Percentiles rank a stretch among this genome's conserved stretches.
phyloP scores from a whole-genome alignment of 169 alveolate species.

The Babesia caballi region DNA sequence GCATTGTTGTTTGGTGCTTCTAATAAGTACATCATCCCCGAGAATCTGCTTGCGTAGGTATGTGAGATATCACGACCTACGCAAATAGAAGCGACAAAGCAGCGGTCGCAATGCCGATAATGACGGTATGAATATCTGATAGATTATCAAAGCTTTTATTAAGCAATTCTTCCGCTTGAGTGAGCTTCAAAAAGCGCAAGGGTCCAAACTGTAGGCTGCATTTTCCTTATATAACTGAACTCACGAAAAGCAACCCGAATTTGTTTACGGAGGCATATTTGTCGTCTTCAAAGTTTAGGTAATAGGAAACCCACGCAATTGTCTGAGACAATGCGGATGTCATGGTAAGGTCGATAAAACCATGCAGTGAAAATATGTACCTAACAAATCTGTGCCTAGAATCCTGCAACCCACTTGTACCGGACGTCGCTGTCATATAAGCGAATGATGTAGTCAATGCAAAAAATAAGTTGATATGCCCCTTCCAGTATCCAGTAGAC shows the following conservation, averaged over 20 bases:
- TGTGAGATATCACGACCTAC: constrained; percentile 1
- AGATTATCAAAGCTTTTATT: constrained; percentile 71
- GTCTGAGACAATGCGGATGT: constrained; percentile 72
- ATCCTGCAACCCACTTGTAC: constrained; percentile 10
- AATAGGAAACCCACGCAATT: constrained; percentile 28
- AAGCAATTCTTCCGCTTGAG: constrained; percentile 71
- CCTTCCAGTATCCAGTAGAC: constrained; percentile 70
- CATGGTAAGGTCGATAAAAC: constrained; percentile 71
- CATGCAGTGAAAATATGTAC: constrained; percentile 70
- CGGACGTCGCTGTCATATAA: constrained; percentile 61
- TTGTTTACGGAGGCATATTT: constrained; percentile 40
- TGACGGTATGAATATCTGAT: constrained; percentile 70
- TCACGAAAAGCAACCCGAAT: constrained; percentile 58
- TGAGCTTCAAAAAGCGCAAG: constrained; percentile 68
- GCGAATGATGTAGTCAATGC: constrained; percentile 62
- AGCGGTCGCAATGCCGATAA: constrained; percentile 73
- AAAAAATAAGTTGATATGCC: constrained; percentile 71
- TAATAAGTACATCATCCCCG: constrained; percentile 74
- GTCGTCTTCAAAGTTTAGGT: not conserved
- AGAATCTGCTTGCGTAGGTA: constrained; percentile 27
- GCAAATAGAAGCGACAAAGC: constrained; percentile 70
- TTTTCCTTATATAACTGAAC: constrained; percentile 18
- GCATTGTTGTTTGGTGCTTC: constrained; percentile 72
- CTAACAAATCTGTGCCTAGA: not conserved
- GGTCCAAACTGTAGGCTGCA: constrained; percentile 65